A percentile compares a stretch with the other conserved stretches of the same genome.
These are phyloP conservation scores for Saccharomyces hybrid DNA, from an alignment of 1,139 yeast genomes.

Conservation along the genomic window DNA sequence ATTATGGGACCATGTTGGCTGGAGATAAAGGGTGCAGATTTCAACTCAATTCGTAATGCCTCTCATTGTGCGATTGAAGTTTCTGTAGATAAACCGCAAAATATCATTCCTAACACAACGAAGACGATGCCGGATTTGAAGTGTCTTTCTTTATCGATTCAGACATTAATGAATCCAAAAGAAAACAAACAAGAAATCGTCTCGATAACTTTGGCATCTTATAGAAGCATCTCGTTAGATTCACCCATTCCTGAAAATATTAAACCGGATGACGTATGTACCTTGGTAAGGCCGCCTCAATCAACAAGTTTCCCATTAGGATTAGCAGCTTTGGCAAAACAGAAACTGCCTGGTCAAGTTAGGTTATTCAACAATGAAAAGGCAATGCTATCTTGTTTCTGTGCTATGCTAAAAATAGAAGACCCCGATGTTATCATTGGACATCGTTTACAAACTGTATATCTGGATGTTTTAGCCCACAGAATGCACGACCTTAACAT, in stretches of 20 bases:
- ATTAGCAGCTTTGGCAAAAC: slow-evolving; percentile 24
- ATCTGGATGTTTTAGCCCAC: slow-evolving; percentile 73
- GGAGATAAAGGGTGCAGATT: slow-evolving; percentile 57
- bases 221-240: slow-evolving; percentile 61
- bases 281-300: slow-evolving; percentile 75
- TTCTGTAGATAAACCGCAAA: slow-evolving; percentile 44
- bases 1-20: slow-evolving; percentile 99
- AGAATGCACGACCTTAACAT: slow-evolving; percentile 70
- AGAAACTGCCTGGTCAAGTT: slow-evolving; percentile 32
- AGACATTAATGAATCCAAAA: slow-evolving; percentile 65
- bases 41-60: slow-evolving; percentile 50
- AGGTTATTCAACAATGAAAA: slow-evolving; percentile 66
- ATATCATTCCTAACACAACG: slow-evolving; percentile 43
- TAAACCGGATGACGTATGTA: slow-evolving; percentile 49
- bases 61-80: slow-evolving; percentile 81
- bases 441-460: slow-evolving; percentile 71
- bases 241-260: slow-evolving; percentile 50
- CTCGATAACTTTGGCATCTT: slow-evolving; percentile 69
- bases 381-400: slow-evolving; percentile 60
- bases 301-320: slow-evolving; percentile 46
- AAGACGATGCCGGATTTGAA: slow-evolving; percentile 56
- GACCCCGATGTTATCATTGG: slow-evolving; percentile 94
- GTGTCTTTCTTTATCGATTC: slow-evolving; percentile 66
- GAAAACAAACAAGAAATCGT: slow-evolving; percentile 81
- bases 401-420: slow-evolving; percentile 57